Evolutionary conservation across 1,139 yeast species (phyloP), one percentile per base, ranked within the genome.

Genomic region (Scheffersomyces lignicola): DNA sequence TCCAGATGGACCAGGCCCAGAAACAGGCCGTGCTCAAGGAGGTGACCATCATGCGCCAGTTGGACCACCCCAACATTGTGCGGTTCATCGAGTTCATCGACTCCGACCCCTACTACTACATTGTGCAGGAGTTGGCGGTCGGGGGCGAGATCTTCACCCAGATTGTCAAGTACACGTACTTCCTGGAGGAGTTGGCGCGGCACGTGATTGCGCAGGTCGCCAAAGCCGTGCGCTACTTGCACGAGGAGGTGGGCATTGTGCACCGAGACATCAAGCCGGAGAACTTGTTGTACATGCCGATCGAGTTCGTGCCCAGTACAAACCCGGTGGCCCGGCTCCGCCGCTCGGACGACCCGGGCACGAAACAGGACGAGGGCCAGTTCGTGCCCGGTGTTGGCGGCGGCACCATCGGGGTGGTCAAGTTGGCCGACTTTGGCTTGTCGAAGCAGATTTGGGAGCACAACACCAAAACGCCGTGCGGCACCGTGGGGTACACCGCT

Each of bases 401-500:
- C 25, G 80, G 78, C 3, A 65, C 72, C 13, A 70, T 76, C 39
- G 81, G 81, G 1, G 36, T 54, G 9, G 80, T 76, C 12, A 73
- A 76, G 48, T 54, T 76, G 38, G 80, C 80, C 1, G 81, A 77
- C 52, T 77, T 77, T 48, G 83, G 83, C 3, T 60, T 77, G 30
- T 73, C 79, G 5, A 77, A 78, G 44, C 76, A 75, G 41, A 64
- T 77, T 31, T 75, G 78, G 75, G 76, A 74, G 44, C 70, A 66
- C 44, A 75, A 75, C 48, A 78, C 83, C 30, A 76, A 75, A 48
- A 77, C 83, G 3, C 83, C 83, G 2, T 77, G 82, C 54, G 83
- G 83, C 20, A 77, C 83, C 7, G 80, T 76, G 17, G 83, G 83
- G 6, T 77, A 77, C 46, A 77, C 82, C 14, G 80, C 81, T 4